Conservation (phyloP, 2,329 filamentous ascomycete species). For the Hyphodiscus sp. region DNA sequence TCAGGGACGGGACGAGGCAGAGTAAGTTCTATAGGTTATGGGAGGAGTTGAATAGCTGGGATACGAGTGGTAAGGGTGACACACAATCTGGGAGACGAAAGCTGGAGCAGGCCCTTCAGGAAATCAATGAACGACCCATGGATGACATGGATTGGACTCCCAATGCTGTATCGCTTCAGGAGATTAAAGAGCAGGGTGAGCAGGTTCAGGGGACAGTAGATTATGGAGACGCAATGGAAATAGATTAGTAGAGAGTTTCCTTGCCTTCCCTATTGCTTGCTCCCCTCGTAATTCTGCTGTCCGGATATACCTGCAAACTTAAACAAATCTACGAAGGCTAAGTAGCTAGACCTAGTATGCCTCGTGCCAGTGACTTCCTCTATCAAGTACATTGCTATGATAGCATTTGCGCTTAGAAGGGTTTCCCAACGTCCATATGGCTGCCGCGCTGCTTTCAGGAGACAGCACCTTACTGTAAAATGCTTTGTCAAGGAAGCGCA, state of each 20-base stretch:
- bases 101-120: constrained; percentile 21
- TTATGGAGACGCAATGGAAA: constrained; percentile 23
- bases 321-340: too few species aligned
- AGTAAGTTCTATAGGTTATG: constrained; percentile 23
- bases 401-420: too few species aligned
- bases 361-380: too few species aligned
- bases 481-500: too few species aligned
- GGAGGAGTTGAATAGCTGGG: constrained; percentile 23
- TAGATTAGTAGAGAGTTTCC: constrained; percentile 11
- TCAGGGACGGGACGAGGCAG: constrained; percentile 22
- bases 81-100: constrained; percentile 15
- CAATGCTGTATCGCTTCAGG: constrained; percentile 24
- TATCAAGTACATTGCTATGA: too few species aligned
- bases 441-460: too few species aligned
- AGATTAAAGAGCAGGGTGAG: constrained; percentile 13
- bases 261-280: not conserved
- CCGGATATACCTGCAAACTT: too few species aligned
- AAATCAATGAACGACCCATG: constrained; percentile 25
- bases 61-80: constrained; percentile 10
- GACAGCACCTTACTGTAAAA: too few species aligned
- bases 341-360: too few species aligned
- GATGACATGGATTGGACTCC: constrained; percentile 31
- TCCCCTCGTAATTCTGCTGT: not conserved
- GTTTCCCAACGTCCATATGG: too few species aligned
- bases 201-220: constrained; percentile 2